Percentiles rank a stretch among this genome's conserved stretches.
Evolutionary conservation across 2,329 filamentous ascomycete genomes (phyloP).

Genomic region (Ploettnerulaceae sp.): DNA sequence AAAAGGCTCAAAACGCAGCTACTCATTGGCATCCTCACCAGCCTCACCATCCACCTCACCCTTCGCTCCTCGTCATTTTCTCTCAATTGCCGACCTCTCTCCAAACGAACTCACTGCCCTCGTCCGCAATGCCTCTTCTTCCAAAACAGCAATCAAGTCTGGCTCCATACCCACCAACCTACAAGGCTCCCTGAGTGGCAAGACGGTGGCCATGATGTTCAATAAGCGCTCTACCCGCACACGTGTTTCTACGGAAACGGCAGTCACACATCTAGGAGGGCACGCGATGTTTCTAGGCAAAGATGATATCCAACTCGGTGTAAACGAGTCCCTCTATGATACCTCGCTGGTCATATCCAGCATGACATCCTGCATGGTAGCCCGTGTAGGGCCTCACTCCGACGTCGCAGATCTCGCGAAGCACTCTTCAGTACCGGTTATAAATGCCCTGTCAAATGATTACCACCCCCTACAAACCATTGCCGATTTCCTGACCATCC

Average conservation of each 20-base stretch:
- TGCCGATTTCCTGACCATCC: constrained; percentile 87
- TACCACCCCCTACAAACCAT: constrained; percentile 94
- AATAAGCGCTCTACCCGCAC: constrained; percentile 93
- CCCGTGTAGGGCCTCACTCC: constrained; percentile 71
- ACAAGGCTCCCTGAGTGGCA: constrained; percentile 59
- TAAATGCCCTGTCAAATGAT: constrained; percentile 82
- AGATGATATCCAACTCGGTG: constrained; percentile 93
- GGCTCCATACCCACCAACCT: constrained; percentile 56
- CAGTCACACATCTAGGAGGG: constrained; percentile 81
- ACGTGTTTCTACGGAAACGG: constrained; percentile 87
- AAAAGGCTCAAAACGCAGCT: constrained; percentile 23
- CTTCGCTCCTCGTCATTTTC: constrained; percentile 59
- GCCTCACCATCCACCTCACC: constrained; percentile 48
- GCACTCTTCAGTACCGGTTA: constrained; percentile 72
- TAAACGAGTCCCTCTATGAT: constrained; percentile 93
- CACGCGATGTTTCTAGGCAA: constrained; percentile 96
- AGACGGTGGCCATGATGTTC: constrained; percentile 93
- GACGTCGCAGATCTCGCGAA: constrained; percentile 67
- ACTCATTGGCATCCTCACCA: constrained; percentile 18
- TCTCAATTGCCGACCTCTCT: constrained; percentile 84
- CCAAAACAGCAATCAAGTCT: constrained; percentile 75
- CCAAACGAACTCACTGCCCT: constrained; percentile 74
- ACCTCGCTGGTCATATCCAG: constrained; percentile 91
- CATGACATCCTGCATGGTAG: constrained; percentile 80
- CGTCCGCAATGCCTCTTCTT: constrained; percentile 72